These are phyloP conservation scores for Camelina laxa DNA, from an alignment of 345 rosid species.

Conservation along the genomic window DNA sequence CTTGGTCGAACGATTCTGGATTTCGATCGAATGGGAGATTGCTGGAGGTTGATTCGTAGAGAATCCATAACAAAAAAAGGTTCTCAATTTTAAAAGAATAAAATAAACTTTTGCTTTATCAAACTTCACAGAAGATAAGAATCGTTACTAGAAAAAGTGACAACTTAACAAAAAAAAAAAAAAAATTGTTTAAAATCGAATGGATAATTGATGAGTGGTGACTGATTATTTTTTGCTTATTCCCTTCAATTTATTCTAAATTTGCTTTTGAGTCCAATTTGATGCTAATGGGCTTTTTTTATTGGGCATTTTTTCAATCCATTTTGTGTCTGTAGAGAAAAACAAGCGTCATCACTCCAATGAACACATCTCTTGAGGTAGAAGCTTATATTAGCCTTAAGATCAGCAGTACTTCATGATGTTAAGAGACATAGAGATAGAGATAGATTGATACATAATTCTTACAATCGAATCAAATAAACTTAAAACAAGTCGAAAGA, in stretches of 20 bases:
- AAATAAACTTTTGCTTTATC: conserved; percentile 6
- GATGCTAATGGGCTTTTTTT: conserved; percentile 10
- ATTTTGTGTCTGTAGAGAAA: too few relatives aligned
- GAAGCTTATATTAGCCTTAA: too few relatives aligned
- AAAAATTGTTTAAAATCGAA: background rate
- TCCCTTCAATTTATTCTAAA: background rate
- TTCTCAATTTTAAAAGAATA: background rate
- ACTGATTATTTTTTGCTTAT: background rate
- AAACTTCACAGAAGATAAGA: conserved; percentile 32
- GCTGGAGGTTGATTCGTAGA: conserved; percentile 41
- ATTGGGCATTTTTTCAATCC: background rate
- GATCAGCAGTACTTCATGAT: too few relatives aligned
- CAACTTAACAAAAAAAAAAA: background rate
- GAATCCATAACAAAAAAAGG: conserved; percentile 27
- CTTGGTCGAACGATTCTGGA: conserved; percentile 35
- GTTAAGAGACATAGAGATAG: background rate
- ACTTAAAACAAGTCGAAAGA: background rate
- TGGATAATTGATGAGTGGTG: conserved; percentile 40
- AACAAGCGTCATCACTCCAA: too few relatives aligned
- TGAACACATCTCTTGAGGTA: too few relatives aligned
- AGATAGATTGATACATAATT: background rate
- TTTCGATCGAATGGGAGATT: conserved; percentile 36
- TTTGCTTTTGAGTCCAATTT: background rate
- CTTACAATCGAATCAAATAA: conserved; percentile 33
- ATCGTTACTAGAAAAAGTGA: conserved; percentile 7